These are phyloP conservation scores for Yarrowia sp. DNA, from an alignment of 805 yeast species.

Conservation along the genomic window DNA sequence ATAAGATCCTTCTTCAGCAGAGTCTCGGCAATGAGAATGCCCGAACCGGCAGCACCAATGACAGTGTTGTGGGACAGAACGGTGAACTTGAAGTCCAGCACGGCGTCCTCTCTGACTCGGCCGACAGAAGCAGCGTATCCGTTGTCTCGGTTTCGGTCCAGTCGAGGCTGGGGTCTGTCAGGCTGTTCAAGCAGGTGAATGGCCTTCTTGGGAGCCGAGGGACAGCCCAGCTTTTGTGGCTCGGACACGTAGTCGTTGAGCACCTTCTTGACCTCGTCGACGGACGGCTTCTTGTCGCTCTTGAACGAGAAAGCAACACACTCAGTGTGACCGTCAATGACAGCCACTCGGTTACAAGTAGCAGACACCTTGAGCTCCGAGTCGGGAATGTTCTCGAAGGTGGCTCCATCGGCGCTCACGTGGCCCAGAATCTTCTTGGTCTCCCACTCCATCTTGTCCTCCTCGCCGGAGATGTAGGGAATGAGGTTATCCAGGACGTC, in stretches of 20 bases:
- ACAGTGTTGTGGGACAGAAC: constrained; percentile 96
- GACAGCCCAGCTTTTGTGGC: constrained; percentile 73
- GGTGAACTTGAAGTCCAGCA: constrained; percentile 92
- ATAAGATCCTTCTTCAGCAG: constrained; percentile 72
- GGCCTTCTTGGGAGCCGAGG: constrained; percentile 89
- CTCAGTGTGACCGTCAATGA: constrained; percentile 96
- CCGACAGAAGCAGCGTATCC: constrained; percentile 96
- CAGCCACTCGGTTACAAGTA: constrained; percentile 95
- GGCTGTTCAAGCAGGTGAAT: constrained; percentile 86
- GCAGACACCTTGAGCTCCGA: constrained; percentile 85
- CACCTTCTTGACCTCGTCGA: constrained; percentile 70
- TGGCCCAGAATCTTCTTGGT: constrained; percentile 87
- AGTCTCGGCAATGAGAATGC: constrained; percentile 90
- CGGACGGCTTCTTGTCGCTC: constrained; percentile 76
- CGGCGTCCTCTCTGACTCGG: constrained; percentile 87
- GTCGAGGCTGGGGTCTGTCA: constrained; percentile 96
- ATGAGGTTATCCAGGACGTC: constrained; percentile 92
- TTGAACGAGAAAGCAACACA: constrained; percentile 84
- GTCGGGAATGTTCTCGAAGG: constrained; percentile 56
- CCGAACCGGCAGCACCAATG: constrained; percentile 99
- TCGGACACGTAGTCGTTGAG: constrained; percentile 77
- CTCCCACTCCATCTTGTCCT: constrained; percentile 98
- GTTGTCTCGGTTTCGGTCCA: constrained; percentile 90
- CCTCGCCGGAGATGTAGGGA: constrained; percentile 95
- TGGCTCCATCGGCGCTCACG: constrained; percentile 45